Base-by-base conservation (phyloP, 2,329 filamentous ascomycete species). In the Taxawa tesnikishii region DNA sequence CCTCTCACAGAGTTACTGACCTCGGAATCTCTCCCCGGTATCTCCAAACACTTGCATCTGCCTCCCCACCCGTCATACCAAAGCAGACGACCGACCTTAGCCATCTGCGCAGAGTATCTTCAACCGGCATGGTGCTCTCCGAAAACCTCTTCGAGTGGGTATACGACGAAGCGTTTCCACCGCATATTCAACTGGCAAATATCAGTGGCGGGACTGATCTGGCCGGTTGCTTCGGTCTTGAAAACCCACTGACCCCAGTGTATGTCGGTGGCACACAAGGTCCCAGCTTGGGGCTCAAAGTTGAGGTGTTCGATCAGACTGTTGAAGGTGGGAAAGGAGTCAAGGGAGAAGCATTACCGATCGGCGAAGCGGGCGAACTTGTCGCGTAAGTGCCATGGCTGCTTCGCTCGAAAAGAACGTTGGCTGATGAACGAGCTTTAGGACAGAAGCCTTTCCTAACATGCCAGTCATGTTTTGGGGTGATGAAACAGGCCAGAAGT, bases 61-160 rank as follows among this genome's bases (percentile, higher is more conserved):
- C 67, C 13, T 62, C 64, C 1, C 87, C 26, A 2, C 49, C 50
- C 1, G 37, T 54, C 14, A 56, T 60, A 1, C 83, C 83, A 0
- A 65, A 69, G 8, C 59, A 75, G 2, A 57, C 76, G 6, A 65
- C 69, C 1, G 70, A 88, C 44, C 55, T 92, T 18, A 71, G 68
- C 6, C 56, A 53, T 5, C 60, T 92, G 15, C 59, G 61, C 16
- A 53, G 63, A 3, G 79, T 88, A 17, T 74, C 67, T 1, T 78
- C 71, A 32, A 92, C 83, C 0, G 83, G 83, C 3, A 88, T 88
- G 81, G 82, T 90, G 0, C 65, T 90, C 3, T 73, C 79, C 0
- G 74, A 85, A 29, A 70, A 78, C 24, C 61, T 83, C 19, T 88
- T 85, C 48, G 75, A 84, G 48, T 92, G 83, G 83, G 75, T 78